phyloP scores from a whole-genome alignment of 73 alveolate species.

The Blepharisma stoltei region DNA sequence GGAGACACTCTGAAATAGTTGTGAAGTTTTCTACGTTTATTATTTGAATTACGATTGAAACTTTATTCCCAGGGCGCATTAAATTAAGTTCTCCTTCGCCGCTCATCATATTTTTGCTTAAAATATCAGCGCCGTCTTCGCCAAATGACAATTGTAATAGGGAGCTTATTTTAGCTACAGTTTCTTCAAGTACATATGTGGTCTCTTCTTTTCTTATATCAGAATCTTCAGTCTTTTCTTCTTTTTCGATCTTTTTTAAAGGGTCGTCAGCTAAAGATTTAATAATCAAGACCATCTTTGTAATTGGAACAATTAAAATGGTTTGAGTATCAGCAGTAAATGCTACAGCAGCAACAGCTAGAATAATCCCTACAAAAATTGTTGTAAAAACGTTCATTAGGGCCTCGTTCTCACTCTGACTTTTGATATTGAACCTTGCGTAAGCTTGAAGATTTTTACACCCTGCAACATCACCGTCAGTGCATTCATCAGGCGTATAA shows the following conservation, averaged over 20 bases:
- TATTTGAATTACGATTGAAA: neutral
- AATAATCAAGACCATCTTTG: slow-evolving; percentile 65
- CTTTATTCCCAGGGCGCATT: slow-evolving; percentile 31
- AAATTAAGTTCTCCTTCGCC: slow-evolving; percentile 36
- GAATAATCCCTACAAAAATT: slow-evolving; percentile 56
- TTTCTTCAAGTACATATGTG: slow-evolving; percentile 51
- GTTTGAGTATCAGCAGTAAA: slow-evolving; percentile 62
- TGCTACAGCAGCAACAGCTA: slow-evolving; percentile 54
- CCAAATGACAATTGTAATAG: slow-evolving; percentile 71
- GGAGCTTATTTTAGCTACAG: slow-evolving; percentile 56
- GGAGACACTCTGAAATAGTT: slow-evolving; percentile 1
- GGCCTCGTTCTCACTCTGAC: slow-evolving; percentile 40
- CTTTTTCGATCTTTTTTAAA: slow-evolving; percentile 42
- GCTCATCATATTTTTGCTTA: slow-evolving; percentile 41
- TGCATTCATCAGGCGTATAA: slow-evolving; percentile 48
- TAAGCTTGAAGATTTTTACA: slow-evolving; percentile 55
- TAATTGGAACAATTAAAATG: slow-evolving; percentile 65
- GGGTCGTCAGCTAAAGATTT: slow-evolving; percentile 76
- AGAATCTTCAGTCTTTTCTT: slow-evolving; percentile 23
- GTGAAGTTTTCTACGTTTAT: neutral
- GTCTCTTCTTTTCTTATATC: slow-evolving; percentile 3
- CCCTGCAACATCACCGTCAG: neutral
- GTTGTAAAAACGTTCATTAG: slow-evolving; percentile 48
- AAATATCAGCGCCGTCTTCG: slow-evolving; percentile 52
- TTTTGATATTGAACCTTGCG: slow-evolving; percentile 43